A percentile compares a stretch with the other conserved stretches of the same genome.
Conservation (phyloP, 2,329 filamentous ascomycete species). For the Alternaria viburni region DNA sequence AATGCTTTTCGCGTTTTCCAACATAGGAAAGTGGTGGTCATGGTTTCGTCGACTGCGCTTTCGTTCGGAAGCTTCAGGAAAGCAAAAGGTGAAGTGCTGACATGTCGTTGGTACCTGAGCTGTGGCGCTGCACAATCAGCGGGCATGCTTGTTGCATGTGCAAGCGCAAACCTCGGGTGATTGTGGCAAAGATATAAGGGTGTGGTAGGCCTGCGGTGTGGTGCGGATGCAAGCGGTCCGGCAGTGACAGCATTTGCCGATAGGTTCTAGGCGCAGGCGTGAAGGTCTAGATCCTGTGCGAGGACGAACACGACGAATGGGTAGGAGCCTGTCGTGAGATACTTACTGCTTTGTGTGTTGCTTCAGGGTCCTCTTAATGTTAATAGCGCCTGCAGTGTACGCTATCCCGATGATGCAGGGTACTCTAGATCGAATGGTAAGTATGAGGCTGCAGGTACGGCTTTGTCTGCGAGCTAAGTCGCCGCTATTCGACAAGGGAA, state of each 20-base stretch:
- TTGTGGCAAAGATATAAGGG: neutral
- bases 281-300: neutral
- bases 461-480: neutral
- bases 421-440: neutral
- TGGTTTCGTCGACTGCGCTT: neutral
- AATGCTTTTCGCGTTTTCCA: too few species aligned
- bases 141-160: neutral
- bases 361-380: neutral
- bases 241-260: slow-evolving; percentile 3
- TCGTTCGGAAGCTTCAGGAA: neutral
- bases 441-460: slow-evolving; percentile 14
- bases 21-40: neutral
- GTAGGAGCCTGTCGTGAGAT: neutral
- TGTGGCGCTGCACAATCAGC: neutral
- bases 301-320: neutral
- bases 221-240: neutral
- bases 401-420: neutral
- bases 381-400: neutral
- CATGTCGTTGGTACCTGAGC: neutral
- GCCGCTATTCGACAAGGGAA: neutral
- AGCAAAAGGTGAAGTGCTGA: neutral
- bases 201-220: slow-evolving; percentile 6
- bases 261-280: neutral
- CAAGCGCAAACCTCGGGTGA: neutral
- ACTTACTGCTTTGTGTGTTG: neutral